Base-by-base conservation (phyloP, 192 early-diverging fungal genomes). In the Backusella tarrabulga region DNA sequence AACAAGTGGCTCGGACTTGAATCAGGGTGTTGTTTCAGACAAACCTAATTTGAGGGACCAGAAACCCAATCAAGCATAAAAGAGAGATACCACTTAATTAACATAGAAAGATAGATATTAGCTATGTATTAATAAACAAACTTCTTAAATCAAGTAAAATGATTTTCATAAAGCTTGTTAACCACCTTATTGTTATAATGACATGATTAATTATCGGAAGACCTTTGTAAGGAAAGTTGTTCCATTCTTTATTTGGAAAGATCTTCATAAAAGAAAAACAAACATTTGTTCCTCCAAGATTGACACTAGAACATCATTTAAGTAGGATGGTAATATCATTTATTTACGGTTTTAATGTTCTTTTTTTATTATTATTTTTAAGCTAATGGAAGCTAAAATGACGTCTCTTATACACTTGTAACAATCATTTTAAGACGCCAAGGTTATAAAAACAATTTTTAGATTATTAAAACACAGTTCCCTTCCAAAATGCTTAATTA, bases 41-140 rank as follows among this genome's bases (percentile, higher is more conserved):
- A 72, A 50, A 50, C 71, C 71, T 19, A 72, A 72, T 32, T 26
- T 50, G 14, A 72, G 14, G 19, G 71, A 72, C 29, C 42, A 72
- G 41, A 72, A 46, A 8, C 56, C 56, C 9, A 63, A 63, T 29
- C 29, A 72, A 34, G 40, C 71, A 29, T 46, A 72, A 44, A 42
- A 41, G 23, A 44, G 35, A 6, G 17, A 50, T 50, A 50, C 46
- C 46, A 50, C 19, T 6, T 63, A 60, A 60, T 29, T 60, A 63
- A 23, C 21, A 60, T 60, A 60, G 54, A 60, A 60, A 63, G 12
- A 63, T 63, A 63, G 12, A 63, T 14, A 56, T 44, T 44, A 4
- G 42, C 42, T 44, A 50, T 50, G n/a, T 44, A 50, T 50, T 50
- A 50, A 50, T 50, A 50, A 50, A 50, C 19, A 50, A 32, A 1